A percentile compares a stretch with the other conserved stretches of the same genome.
phyloP scores from a whole-genome alignment of 2,329 filamentous ascomycete genomes.

The Teratosphaeria gauchensis region DNA sequence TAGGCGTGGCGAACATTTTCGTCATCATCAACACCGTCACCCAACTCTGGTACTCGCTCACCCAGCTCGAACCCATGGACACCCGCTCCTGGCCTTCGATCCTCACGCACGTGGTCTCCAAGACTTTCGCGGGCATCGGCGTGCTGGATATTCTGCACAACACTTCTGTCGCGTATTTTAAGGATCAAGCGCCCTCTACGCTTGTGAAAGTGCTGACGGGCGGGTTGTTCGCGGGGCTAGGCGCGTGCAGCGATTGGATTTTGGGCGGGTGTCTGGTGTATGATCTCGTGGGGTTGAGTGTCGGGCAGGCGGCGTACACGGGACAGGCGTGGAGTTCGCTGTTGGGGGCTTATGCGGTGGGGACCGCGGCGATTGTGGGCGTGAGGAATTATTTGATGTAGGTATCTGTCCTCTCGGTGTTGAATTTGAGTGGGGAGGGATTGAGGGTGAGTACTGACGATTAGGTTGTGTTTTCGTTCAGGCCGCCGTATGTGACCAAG shows the following conservation, averaged over 20 bases:
- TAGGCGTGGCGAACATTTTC: constrained; percentile 46
- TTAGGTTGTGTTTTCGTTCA: constrained; percentile 2
- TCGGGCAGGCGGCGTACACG: constrained; percentile 44
- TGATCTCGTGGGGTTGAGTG: constrained; percentile 45
- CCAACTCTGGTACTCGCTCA: constrained; percentile 47
- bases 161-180: constrained; percentile 46
- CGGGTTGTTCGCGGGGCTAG: constrained; percentile 43
- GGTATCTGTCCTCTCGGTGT: constrained; percentile 16
- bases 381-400: constrained; percentile 45
- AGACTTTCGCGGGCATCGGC: constrained; percentile 52
- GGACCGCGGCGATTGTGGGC: constrained; percentile 44
- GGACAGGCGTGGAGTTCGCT: constrained; percentile 41
- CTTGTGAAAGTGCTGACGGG: constrained; percentile 45
- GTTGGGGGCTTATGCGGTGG: constrained; percentile 43
- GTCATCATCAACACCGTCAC: constrained; percentile 47
- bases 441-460: neutral
- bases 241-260: constrained; percentile 48
- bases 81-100: constrained; percentile 40
- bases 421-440: neutral
- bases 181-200: constrained; percentile 36
- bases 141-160: constrained; percentile 52
- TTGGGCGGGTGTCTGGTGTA: constrained; percentile 51
- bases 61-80: constrained; percentile 40
- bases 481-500: constrained; percentile 22
- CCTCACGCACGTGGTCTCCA: constrained; percentile 49